Evolutionary conservation across 176 grass and related monocot genomes (phyloP).

Genomic region (Zea mays): DNA sequence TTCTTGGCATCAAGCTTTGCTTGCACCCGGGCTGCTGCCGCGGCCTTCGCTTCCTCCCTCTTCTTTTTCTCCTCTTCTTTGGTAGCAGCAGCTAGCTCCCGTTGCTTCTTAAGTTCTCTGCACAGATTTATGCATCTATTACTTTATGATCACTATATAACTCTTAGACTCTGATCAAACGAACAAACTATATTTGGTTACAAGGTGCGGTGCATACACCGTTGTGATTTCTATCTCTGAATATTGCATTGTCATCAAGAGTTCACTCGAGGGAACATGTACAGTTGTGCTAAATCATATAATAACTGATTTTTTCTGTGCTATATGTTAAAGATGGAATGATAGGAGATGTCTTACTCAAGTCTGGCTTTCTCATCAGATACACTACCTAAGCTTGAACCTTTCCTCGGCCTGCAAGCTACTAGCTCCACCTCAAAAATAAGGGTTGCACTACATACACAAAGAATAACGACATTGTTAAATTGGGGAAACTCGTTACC

Average conservation of each 20-base stretch:
- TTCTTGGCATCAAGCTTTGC: slow-evolving; percentile 96
- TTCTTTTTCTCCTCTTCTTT: slow-evolving; percentile 98
- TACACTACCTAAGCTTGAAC: slow-evolving; percentile 70
- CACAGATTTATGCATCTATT: slow-evolving; percentile 21
- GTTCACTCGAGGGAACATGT: background rate
- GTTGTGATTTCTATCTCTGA: background rate
- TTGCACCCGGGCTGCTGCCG: slow-evolving; percentile 79
- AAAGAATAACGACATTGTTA: slow-evolving; percentile 22
- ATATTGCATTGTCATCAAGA: background rate
- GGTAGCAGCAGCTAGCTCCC: slow-evolving; percentile 62
- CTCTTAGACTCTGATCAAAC: background rate
- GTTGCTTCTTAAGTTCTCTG: slow-evolving; percentile 88
- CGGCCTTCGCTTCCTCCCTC: slow-evolving; percentile 89
- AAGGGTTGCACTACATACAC: slow-evolving; percentile 73
- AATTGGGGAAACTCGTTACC: background rate
- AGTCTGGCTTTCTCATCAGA: slow-evolving; percentile 90
- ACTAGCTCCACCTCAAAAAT: slow-evolving; percentile 94
- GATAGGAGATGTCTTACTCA: slow-evolving; percentile 61
- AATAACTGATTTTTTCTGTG: background rate
- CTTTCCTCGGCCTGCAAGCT: slow-evolving; percentile 90
- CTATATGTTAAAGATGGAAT: background rate
- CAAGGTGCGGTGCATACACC: background rate
- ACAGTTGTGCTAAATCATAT: background rate
- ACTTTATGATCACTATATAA: background rate
- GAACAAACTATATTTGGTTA: slow-evolving; percentile 7